Evolutionary conservation across 1,284 basidiomycete genomes (phyloP), one percentile per base, ranked within the genome.

Genomic region (Fomitopsis pinicola): DNA sequence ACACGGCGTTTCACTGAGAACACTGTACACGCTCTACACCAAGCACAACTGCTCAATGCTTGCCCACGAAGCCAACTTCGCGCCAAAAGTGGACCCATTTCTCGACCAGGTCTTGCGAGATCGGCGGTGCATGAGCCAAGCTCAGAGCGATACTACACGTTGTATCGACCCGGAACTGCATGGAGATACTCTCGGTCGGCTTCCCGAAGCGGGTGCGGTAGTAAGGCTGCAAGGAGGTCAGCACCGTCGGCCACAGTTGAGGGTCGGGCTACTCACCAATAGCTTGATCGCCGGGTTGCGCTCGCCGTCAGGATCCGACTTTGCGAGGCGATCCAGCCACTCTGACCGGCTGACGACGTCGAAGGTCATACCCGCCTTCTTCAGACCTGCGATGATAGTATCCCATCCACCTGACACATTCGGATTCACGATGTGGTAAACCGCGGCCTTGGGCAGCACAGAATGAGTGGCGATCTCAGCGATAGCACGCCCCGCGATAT

Each of bases 341-440:
- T 80, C 74, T 1, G 66, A 66, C 5, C 75, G 72, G 2, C 76
- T 66, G 17, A 85, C 76, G 0, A 73, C 66, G 26, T 81, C 75
- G 59, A 87, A 84, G 28, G 72, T 61, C 38, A 85, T 66, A 2
- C 79, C 79, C 1, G 77, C 74, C 1, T 64, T 42, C 3, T 70
- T 66, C 14, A 88, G 75, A 35, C 75, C 76, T 4, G 71, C 68
- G 40, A 84, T 75, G 38, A 87, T 75, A 36, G 74, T 71, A 9
- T 72, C 68, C 80, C 82, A 87, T 5, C 68, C 65, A 6, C 75
- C 64, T 15, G 68, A 69, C 35, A 67, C 65, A 9, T 76, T 71
- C 1, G 78, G 75, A 58, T 82, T 81, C 33, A 84, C 74, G 57
- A 85, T 73, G 65, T 85, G 82, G 67, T 80, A 84, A 0, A 84